Conservation (phyloP, 345 rosid genomes). For the Stellera chamaejasme region DNA sequence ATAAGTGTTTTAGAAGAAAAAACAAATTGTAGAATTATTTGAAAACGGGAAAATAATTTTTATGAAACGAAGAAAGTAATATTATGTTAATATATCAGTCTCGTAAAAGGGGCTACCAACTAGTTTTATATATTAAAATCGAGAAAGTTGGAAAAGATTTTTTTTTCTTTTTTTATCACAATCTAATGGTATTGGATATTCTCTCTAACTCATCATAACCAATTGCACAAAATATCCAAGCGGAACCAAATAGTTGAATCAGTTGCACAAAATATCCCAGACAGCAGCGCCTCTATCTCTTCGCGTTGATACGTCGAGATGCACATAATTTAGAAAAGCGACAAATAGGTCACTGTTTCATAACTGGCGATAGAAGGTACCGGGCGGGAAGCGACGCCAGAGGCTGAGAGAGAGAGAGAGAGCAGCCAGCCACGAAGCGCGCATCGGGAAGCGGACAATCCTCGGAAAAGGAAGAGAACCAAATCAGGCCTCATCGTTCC, state of each 20-base stretch:
- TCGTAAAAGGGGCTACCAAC: no score
- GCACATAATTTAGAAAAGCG: neutral
- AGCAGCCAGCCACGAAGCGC: slow-evolving; percentile 9
- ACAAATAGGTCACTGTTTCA: neutral
- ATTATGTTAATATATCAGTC: no score
- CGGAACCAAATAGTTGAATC: neutral
- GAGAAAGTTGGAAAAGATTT: no score
- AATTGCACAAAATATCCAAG: neutral
- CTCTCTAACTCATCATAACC: neutral
- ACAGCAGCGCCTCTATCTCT: neutral
- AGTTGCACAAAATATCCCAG: neutral
- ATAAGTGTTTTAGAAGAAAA: no score
- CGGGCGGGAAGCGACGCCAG: neutral
- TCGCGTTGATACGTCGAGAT: neutral
- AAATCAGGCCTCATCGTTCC: neutral
- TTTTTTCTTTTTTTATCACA: no score
- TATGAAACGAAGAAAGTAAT: no score
- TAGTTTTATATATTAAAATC: no score
- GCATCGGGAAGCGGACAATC: slow-evolving; percentile 75
- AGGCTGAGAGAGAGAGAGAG: neutral
- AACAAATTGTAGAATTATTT: no score
- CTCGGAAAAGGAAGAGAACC: slow-evolving; percentile 16
- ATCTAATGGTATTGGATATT: no score
- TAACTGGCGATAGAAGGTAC: neutral
- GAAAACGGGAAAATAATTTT: no score